Base-by-base conservation (phyloP, 2,329 filamentous ascomycete genomes). In the Grosmannia huntii region DNA sequence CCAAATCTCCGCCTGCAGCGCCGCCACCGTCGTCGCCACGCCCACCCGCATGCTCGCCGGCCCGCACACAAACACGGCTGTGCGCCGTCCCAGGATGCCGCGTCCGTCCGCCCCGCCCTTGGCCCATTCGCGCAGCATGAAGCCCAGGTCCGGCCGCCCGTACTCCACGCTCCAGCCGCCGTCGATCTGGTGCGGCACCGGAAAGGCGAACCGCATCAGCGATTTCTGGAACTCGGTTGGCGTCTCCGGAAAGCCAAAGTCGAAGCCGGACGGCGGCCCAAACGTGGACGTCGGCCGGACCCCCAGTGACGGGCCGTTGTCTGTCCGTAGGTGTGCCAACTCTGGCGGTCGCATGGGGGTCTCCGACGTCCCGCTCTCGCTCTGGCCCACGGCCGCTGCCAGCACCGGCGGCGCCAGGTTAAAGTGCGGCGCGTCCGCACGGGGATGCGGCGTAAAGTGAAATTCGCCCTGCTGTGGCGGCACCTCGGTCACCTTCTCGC, bases 161-260 rank as follows among this genome's bases (percentile, higher is more conserved):
- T 96, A 96, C 72, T 96, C 91, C 16, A 94, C 90, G 63, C 82
- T 87, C 90, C 92, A 96, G 57, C 90, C 89, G 63, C 89, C 86
- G 63, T 85, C 82, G 60, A 84, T 84, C 71, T 84, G 78, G 65
- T 83, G 78, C 36, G 81, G 79, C 41, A 83, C 75, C 0, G 91
- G 82, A 68, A 95, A 95, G 1, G 90, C 90, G 68, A 94, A 96
- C 19, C 90, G 87, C 84, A 95, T 92, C 55, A 95, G 75, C 65
- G 83, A 90, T 76, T 91, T 92, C 68, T 95, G 90, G 71, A 95
- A 89, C 65, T 91, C 85, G 0, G 89, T 91, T 9, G 90, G 90
- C 28, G 89, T 91, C 60, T 83, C 82, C 0, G 89, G 86, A 71
- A 95, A 95, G 21, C 90, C 89, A 67, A 89, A 89, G 65, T 88